Base-by-base conservation (phyloP, 2,329 filamentous ascomycete genomes). In the Westerdykella ornata region DNA sequence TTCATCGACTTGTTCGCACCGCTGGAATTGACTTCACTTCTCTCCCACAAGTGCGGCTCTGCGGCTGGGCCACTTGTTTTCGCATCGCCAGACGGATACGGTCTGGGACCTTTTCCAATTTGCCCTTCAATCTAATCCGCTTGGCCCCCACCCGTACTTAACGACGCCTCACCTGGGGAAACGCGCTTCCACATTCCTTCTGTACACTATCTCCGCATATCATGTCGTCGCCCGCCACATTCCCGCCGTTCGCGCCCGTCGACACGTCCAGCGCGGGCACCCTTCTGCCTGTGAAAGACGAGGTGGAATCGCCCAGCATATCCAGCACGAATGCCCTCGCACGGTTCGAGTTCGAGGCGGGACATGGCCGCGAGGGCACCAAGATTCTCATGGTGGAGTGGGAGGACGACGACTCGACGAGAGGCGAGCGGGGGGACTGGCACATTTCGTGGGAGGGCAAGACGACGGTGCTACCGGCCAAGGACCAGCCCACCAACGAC, bases 371-470 rank as follows among this genome's bases (percentile, higher is more conserved):
- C 56, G 84, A 89, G 50, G 88, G 88, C 31, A 94, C 87, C 48
- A 95, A 94, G 71, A 82, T 95, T 48, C 71, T 95, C 54, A 92
- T 95, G 87, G 82, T 94, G 30, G 88, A 95, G 65, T 95, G 88
- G 88, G 81, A 86, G 60, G 78, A 82, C 39, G 75, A 77, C 50
- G 69, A 74, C 44, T 64, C 69, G 32, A 73, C 68, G 2, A 66
- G 70, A 38, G 66, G 67, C 9, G 49, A 72, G 13, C 59, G 57
- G 1, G 76, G 74, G 2, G 75, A 75, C 45, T 94, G 88, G 88
- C 77, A 84, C 44, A 81, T 94, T 15, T 83, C 80, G 2, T 94
- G 88, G 88, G 80, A 88, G 32, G 84, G 85, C 34, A 94, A 92
- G 64, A 78, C 75, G 19, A 81, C 81, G 1, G 77, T 85, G 14